phyloP scores from a whole-genome alignment of 768 basidiomycete genomes.

The Boletus sp. region DNA sequence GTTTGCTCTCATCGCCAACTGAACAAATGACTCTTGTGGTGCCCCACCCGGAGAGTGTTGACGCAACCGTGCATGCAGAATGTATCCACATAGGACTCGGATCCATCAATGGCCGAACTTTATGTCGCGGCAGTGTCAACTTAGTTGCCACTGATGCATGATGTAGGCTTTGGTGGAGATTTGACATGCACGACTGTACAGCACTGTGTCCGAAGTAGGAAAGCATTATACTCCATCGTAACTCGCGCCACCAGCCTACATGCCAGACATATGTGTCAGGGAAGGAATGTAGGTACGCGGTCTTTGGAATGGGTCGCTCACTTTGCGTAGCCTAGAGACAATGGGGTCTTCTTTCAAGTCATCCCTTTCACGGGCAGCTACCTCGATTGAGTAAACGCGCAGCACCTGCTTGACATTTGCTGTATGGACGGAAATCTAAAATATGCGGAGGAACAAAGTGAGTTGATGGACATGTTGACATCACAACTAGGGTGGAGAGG shows the following conservation, averaged over 20 bases:
- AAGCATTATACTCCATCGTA: slow-evolving; percentile 73
- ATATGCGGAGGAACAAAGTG: slow-evolving; percentile 16
- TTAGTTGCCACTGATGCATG: slow-evolving; percentile 24
- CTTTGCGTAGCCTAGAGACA: slow-evolving; percentile 78
- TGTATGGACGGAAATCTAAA: slow-evolving; percentile 86
- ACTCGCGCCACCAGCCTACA: slow-evolving; percentile 82
- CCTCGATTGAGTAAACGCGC: slow-evolving; percentile 81
- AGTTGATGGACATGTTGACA: slow-evolving; percentile 28
- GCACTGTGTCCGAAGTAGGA: slow-evolving; percentile 12
- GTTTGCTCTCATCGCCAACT: slow-evolving; percentile 34
- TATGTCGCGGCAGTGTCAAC: slow-evolving; percentile 21
- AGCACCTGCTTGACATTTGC: slow-evolving; percentile 85
- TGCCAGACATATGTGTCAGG: slow-evolving; percentile 14
- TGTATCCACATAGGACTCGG: neutral
- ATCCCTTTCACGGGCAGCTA: slow-evolving; percentile 77
- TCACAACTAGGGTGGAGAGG: slow-evolving; percentile 23
- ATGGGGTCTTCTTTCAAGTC: slow-evolving; percentile 90
- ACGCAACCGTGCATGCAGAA: neutral
- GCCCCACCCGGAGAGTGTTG: slow-evolving; percentile 1
- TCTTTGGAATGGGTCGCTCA: slow-evolving; percentile 34
- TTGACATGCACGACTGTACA: slow-evolving; percentile 13
- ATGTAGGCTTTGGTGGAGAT: slow-evolving; percentile 12
- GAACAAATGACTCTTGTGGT: slow-evolving; percentile 3
- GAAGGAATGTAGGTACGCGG: neutral
- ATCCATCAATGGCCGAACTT: neutral